Conservation (phyloP, 352 stramenopile species). For the Globisporangium polare region DNA sequence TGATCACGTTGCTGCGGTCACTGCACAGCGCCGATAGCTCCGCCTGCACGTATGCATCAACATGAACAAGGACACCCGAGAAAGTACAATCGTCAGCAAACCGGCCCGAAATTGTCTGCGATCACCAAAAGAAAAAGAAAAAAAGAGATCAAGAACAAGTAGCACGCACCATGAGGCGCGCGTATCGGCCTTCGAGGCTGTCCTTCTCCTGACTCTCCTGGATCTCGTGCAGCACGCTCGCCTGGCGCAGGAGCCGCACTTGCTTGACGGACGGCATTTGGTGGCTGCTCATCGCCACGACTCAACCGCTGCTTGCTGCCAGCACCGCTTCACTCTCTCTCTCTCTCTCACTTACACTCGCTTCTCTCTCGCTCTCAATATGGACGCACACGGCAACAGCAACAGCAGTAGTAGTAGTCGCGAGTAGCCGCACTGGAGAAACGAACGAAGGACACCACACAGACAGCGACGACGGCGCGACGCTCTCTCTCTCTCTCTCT, state of each 20-base stretch:
- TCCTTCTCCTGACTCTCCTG: constrained; percentile 77
- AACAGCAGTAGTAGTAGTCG: too few relatives aligned
- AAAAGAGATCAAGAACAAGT: background rate
- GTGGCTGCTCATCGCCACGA: constrained; percentile 23
- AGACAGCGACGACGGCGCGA: background rate
- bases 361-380: background rate
- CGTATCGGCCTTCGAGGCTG: constrained; percentile 63
- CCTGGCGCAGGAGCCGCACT: constrained; percentile 43
- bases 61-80: background rate
- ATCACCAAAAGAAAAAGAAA: background rate
- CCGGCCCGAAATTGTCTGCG: background rate
- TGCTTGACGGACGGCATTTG: constrained; percentile 16
- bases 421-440: background rate
- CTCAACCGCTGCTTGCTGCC: background rate
- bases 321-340: background rate
- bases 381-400: background rate
- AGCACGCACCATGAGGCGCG: constrained; percentile 61
- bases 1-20: constrained; percentile 74
- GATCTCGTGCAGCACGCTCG: constrained; percentile 76
- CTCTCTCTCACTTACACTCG: background rate
- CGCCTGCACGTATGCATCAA: constrained; percentile 18
- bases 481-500: background rate
- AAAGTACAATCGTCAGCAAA: background rate
- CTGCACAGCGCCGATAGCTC: constrained; percentile 70
- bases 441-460: background rate